Evolutionary conservation across 2,329 filamentous ascomycete genomes (phyloP).

Genomic region (Talaromyces islandicus): DNA sequence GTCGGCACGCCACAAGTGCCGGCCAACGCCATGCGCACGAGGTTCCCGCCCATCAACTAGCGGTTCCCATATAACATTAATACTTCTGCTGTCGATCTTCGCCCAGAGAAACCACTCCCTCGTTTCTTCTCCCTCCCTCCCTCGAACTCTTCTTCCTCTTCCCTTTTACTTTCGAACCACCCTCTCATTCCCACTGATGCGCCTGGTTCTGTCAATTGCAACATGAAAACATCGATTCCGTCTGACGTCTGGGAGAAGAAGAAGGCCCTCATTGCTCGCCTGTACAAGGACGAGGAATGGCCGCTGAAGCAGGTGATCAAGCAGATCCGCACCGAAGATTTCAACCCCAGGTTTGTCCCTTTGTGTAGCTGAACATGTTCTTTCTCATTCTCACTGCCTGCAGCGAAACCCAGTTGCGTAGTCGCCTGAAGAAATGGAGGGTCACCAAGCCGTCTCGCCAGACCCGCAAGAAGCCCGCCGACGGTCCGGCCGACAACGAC

Average conservation of each 20-base stretch:
- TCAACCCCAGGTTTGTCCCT: conserved; percentile 35
- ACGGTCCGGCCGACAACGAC: conserved; percentile 9
- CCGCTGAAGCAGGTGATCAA: conserved; percentile 41
- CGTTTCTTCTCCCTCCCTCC: conserved; percentile 6
- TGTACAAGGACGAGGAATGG: conserved; percentile 42
- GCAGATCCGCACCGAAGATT: conserved; percentile 36
- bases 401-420: conserved; percentile 41
- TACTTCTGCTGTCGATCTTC: conserved; percentile 7
- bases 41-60: neutral
- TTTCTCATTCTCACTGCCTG: neutral
- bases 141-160: neutral
- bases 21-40: neutral
- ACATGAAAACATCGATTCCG: conserved; percentile 39
- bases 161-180: neutral
- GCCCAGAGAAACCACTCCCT: neutral
- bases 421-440: conserved; percentile 40
- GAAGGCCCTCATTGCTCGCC: conserved; percentile 33
- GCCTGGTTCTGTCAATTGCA: conserved; percentile 1
- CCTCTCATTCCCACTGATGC: conserved; percentile 1
- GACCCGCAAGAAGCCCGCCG: conserved; percentile 33
- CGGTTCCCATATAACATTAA: neutral
- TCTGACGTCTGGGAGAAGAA: conserved; percentile 41
- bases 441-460: conserved; percentile 41
- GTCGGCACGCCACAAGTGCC: neutral
- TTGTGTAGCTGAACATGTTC: too few relatives aligned